Conservation (phyloP, 306 rosid species). For the Pachyrhizus erosus region DNA sequence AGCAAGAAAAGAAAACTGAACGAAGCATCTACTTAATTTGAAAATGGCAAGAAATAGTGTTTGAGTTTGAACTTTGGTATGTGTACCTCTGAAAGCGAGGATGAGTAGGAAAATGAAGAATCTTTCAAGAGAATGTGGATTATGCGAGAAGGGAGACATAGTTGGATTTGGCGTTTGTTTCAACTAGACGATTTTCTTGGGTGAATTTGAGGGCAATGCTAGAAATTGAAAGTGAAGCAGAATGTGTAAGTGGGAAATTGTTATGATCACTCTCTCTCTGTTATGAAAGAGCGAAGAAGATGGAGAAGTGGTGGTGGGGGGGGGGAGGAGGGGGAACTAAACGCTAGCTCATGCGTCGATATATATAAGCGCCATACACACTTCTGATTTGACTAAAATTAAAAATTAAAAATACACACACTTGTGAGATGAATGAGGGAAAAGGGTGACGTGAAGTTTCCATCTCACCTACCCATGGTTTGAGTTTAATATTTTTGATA, state of each 20-base stretch:
- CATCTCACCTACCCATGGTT: background rate
- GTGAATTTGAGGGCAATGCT: background rate
- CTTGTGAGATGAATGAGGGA: background rate
- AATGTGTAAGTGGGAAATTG: background rate
- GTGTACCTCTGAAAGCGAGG: constrained; percentile 56
- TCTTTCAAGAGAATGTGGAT: constrained; percentile 36
- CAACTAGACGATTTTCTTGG: too few relatives aligned
- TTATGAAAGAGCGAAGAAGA: background rate
- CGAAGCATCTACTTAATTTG: background rate
- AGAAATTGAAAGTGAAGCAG: background rate
- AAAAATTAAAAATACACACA: background rate
- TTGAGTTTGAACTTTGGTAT: background rate
- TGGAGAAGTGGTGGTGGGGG: constrained; percentile 35
- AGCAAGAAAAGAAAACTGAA: background rate
- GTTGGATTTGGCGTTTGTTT: background rate
- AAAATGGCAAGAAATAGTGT: background rate
- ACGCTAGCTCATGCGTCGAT: constrained; percentile 30
- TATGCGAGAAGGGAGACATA: constrained; percentile 45
- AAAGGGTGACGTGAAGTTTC: background rate
- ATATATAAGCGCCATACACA: constrained; percentile 32
- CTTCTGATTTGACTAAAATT: background rate
- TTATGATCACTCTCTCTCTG: background rate
- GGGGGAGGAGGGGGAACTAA: constrained; percentile 52
- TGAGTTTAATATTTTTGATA: background rate
- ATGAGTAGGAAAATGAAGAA: constrained; percentile 46